Evolutionary conservation across 495 filamentous ascomycete species (phyloP).

Genomic region (Xylaria venustula): DNA sequence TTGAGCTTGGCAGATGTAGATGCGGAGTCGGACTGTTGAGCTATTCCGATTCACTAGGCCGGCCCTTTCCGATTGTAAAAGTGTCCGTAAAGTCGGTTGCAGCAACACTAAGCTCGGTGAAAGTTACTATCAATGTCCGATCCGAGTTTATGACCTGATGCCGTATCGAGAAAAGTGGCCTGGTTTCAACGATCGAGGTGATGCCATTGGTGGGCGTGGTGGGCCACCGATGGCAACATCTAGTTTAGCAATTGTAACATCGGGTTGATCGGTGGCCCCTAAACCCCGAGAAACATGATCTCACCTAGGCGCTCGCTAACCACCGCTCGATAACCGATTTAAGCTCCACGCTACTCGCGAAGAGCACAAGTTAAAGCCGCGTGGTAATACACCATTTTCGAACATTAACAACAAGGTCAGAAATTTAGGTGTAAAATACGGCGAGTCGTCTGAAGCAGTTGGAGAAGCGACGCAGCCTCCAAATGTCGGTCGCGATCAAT

Average conservation of each 20-base stretch:
- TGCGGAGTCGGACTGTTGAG: no score
- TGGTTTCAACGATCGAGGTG: background rate
- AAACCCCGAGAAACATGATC: background rate
- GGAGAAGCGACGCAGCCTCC: background rate
- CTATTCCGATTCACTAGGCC: no score
- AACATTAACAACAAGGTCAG: no score
- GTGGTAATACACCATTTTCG: no score
- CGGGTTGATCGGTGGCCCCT: background rate
- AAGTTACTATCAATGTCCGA: no score
- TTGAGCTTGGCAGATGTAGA: no score
- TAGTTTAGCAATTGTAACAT: conserved; percentile 4
- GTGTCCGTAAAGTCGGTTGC: no score
- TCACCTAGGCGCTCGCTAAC: background rate
- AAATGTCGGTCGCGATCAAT: background rate
- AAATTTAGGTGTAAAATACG: no score
- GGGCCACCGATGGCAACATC: conserved; percentile 5
- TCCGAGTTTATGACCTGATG: no score
- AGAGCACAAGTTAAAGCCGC: no score
- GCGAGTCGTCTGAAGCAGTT: background rate
- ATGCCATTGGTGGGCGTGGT: background rate
- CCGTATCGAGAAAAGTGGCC: background rate
- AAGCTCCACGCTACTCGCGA: no score
- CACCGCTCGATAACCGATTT: background rate
- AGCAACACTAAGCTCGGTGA: no score
- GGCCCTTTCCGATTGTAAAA: background rate